Evolutionary conservation across 1,139 yeast genomes (phyloP), one percentile per base, ranked within the genome.

Genomic region (Magnusiomyces suaveolens): DNA sequence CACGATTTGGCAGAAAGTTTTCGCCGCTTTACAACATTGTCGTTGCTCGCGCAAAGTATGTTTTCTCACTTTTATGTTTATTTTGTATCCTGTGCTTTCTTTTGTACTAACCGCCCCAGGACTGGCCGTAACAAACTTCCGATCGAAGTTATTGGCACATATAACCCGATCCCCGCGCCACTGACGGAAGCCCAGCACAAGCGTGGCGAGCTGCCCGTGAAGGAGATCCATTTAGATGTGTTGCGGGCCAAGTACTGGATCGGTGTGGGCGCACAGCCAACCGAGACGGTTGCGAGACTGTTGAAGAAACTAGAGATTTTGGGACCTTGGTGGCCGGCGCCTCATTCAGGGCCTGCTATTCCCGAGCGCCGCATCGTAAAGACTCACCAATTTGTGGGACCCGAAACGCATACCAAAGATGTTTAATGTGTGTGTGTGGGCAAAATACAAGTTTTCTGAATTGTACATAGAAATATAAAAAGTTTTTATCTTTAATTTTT

Each of bases 221-320:
- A 92, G 68, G 89, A 89, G 62, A 80, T 92, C 44, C 79, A 82
- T 62, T 74, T 92, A 50, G 97, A 92, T 68, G 88, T 92, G 66
- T 82, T 83, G 60, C 81, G 97, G 62, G 82, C 96, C n/a, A 88
- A 88, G 69, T 94, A 92, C 72, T 92, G 99, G 99, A 74, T 92
- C 48, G 96, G 97, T 65, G 96, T 88, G 18, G 99, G 99, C n/a
- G 98, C 97, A 1, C 95, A 87, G 67, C 95, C 96, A 2, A 83
- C 94, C 38, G 90, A 86, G 48, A 76, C 94, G 3, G 95, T 90
- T 14, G 79, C 82, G 3, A 82, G 82, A 62, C 72, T 92, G 58
- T 80, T 92, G 68, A 84, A 83, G 65, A 87, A 87, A 58, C 74
- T 74, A 1, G 75, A 74, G 16, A 62, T 71, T 24, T 76, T 90